Evolutionary conservation across 1,284 basidiomycete species (phyloP).

Genomic region (Earliella scabrosa): DNA sequence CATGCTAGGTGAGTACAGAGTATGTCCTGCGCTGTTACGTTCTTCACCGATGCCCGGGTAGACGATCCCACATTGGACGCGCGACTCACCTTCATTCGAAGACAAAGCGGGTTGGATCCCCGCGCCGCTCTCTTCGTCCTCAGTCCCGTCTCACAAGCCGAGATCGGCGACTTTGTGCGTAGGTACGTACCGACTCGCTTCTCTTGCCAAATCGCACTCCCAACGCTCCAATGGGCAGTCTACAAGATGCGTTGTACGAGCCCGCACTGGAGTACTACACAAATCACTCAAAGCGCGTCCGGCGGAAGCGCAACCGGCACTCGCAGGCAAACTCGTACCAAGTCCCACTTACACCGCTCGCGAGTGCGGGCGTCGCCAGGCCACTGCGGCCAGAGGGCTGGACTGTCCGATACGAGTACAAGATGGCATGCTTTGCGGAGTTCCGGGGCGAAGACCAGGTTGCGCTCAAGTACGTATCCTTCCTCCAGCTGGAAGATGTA

Average conservation of each 20-base stretch:
- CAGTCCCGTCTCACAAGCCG: constrained; percentile 83
- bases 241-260: constrained; percentile 89
- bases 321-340: constrained; percentile 56
- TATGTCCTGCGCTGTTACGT: background rate
- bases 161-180: constrained; percentile 85
- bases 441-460: constrained; percentile 90
- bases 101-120: constrained; percentile 88
- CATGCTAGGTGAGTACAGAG: constrained; percentile 67
- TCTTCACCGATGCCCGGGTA: constrained; percentile 33
- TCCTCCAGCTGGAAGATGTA: constrained; percentile 19
- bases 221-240: constrained; percentile 43
- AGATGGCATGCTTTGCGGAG: constrained; percentile 96
- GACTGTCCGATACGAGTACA: constrained; percentile 97
- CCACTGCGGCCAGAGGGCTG: constrained; percentile 87
- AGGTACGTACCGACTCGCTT: constrained; percentile 54
- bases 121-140: constrained; percentile 93
- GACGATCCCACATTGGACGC: constrained; percentile 86
- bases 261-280: constrained; percentile 92
- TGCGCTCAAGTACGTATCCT: constrained; percentile 70
- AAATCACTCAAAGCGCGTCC: constrained; percentile 87
- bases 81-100: constrained; percentile 84
- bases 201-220: background rate
- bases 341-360: constrained; percentile 49
- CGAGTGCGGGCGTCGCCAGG: constrained; percentile 47
- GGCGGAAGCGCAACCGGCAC: constrained; percentile 85